Evolutionary conservation across 306 rosid species (phyloP).

Genomic region (Rosa lucieae): DNA sequence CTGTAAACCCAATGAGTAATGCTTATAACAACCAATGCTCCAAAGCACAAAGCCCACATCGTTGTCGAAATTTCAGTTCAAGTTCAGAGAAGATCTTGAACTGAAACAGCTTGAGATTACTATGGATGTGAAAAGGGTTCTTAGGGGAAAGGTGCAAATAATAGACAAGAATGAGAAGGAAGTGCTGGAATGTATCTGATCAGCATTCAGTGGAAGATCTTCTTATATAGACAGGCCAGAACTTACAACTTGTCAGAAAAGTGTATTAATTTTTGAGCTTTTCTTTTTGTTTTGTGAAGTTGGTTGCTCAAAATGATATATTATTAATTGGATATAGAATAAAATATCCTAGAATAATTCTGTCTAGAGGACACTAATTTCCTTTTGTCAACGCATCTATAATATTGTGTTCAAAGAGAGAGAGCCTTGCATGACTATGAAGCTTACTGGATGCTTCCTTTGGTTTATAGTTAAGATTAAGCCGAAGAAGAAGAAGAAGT

Average conservation of each 20-base stretch:
- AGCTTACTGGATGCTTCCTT: slow-evolving; percentile 69
- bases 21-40: slow-evolving; percentile 51
- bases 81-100: slow-evolving; percentile 26
- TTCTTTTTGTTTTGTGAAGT: slow-evolving; percentile 40
- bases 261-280: slow-evolving; percentile 29
- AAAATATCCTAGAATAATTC: slow-evolving; percentile 49
- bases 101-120: slow-evolving; percentile 24
- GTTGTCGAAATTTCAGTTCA: slow-evolving; percentile 12
- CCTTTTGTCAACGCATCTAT: slow-evolving; percentile 59
- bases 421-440: slow-evolving; percentile 48
- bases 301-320: slow-evolving; percentile 57
- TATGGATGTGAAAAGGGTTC: slow-evolving; percentile 29
- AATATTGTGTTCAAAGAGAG: slow-evolving; percentile 21
- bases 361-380: slow-evolving; percentile 47
- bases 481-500: not conserved
- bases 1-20: slow-evolving; percentile 72
- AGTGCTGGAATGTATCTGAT: slow-evolving; percentile 68
- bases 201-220: slow-evolving; percentile 44
- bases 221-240: slow-evolving; percentile 68
- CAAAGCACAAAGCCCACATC: slow-evolving; percentile 71
- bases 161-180: slow-evolving; percentile 49
- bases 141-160: slow-evolving; percentile 43
- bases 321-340: slow-evolving; percentile 72
- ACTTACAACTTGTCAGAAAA: slow-evolving; percentile 37
- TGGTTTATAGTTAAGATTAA: slow-evolving; percentile 2